Base-by-base conservation (phyloP, 805 yeast species). In the Ogataea siamensis region DNA sequence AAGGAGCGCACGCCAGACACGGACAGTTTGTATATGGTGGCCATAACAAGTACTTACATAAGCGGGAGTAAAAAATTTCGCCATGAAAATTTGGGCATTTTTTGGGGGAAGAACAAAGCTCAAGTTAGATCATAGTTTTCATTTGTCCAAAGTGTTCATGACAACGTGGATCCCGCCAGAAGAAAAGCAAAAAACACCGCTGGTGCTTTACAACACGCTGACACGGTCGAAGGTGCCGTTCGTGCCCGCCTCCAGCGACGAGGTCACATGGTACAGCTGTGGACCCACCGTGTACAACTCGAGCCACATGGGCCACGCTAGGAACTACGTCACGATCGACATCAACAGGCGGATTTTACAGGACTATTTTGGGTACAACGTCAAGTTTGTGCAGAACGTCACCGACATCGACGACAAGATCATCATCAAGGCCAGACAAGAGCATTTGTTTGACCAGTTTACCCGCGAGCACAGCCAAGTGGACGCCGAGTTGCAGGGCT, bases 351-450 rank as follows among this genome's bases (percentile, higher is more conserved):
- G 99, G 51, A 76, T 93, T 34, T 60, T 93, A 48, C 87, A 83
- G 61, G 87, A 91, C 62, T 91, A 87, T 63, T 93, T 93, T 63
- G 95, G 96, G 14, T 93, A 87, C 64, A 80, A 87, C 50, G 76
- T 93, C 29, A 73, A 71, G 32, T 93, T 89, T 64, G 88, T 93
- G 30, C 99, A 93, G 67, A 93, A 93, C 58, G 97, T 93, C 42
- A 93, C 99, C n/a, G 99, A 93, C 62, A 88, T 93, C 44, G 99
- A 93, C 62, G 99, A 93, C 63, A 93, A 93, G 64, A 93, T 93
- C 63, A 93, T 93, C 53, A 66, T 93, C 28, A 83, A 96, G 43
- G 98, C 96, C 4, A 81, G 99, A 61, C 97, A 93, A 57, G 81
- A 78, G 53, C 80, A 81, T 60, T 66, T 93, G 22, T 89, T 84